phyloP scores from a whole-genome alignment of 768 basidiomycete genomes.

The Lactarius trivialis region DNA sequence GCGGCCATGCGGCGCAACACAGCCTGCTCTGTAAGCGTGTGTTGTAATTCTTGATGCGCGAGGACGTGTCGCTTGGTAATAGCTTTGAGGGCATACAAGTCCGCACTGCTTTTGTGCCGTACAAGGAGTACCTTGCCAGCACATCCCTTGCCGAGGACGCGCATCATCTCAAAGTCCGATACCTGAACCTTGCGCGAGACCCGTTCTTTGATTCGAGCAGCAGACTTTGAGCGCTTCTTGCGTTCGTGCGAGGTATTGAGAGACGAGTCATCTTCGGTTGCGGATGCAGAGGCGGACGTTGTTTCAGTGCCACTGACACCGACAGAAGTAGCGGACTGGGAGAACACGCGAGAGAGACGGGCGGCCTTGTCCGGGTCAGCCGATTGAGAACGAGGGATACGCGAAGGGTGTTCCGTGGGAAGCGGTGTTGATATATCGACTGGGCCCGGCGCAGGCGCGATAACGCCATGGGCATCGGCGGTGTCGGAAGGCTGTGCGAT shows the following conservation, averaged over 20 bases:
- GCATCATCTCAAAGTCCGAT: constrained; percentile 95
- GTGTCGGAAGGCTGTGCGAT: neutral
- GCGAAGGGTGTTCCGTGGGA: constrained; percentile 29
- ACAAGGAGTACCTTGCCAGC: constrained; percentile 96
- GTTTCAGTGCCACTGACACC: constrained; percentile 27
- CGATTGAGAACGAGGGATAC: constrained; percentile 74
- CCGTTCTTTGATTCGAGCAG: constrained; percentile 49
- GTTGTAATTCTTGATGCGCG: constrained; percentile 92
- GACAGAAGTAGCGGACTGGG: constrained; percentile 36
- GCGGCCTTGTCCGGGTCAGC: constrained; percentile 65
- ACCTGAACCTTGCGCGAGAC: constrained; percentile 64
- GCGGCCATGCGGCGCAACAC: constrained; percentile 93
- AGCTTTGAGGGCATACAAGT: constrained; percentile 90
- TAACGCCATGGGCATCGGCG: neutral
- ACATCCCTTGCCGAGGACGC: constrained; percentile 94
- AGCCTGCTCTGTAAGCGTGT: constrained; percentile 94
- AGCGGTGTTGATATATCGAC: constrained; percentile 25
- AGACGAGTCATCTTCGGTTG: constrained; percentile 62
- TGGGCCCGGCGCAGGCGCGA: neutral
- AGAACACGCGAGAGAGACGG: constrained; percentile 53
- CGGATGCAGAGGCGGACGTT: constrained; percentile 45
- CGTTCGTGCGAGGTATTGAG: constrained; percentile 49
- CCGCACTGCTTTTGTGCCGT: constrained; percentile 61
- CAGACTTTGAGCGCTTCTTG: constrained; percentile 50
- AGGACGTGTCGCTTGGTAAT: constrained; percentile 97